A percentile compares a stretch with the other conserved stretches of the same genome.
These are phyloP conservation scores for Trichophyton equinum DNA, from an alignment of 2,329 filamentous ascomycete species.

Conservation along the genomic window DNA sequence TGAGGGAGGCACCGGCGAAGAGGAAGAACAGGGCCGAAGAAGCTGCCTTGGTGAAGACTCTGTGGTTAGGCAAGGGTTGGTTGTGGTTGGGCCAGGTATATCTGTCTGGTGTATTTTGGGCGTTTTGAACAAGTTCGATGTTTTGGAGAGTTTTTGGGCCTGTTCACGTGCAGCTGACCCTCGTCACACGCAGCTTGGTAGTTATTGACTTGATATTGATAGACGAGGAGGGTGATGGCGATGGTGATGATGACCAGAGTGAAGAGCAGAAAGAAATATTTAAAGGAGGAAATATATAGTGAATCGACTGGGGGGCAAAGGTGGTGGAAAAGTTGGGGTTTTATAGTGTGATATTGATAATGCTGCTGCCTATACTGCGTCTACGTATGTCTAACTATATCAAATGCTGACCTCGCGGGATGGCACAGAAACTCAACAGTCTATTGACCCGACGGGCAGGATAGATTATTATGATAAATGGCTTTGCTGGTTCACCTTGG, in stretches of 20 bases:
- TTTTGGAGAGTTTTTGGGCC: background rate
- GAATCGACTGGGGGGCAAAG: background rate
- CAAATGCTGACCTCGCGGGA: background rate
- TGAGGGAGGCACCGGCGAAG: background rate
- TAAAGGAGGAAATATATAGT: background rate
- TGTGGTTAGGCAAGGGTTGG: no score
- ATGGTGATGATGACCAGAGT: background rate
- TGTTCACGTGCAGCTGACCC: slow-evolving; percentile 4
- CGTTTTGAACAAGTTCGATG: background rate
- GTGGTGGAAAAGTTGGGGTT: background rate
- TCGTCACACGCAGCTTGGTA: background rate
- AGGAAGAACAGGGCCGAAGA: background rate
- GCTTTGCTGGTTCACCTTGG: background rate
- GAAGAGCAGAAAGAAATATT: background rate
- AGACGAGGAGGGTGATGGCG: background rate
- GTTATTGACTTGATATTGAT: background rate
- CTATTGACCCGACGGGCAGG: slow-evolving; percentile 1
- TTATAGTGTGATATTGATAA: background rate
- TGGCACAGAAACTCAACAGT: background rate
- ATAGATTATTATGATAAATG: slow-evolving; percentile 2
- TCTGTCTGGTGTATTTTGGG: background rate
- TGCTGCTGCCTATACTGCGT: background rate
- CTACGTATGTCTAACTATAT: background rate
- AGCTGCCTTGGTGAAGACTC: background rate
- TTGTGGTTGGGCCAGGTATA: background rate